Base-by-base conservation (phyloP, 2,329 filamentous ascomycete genomes). In the Fusarium sp. region DNA sequence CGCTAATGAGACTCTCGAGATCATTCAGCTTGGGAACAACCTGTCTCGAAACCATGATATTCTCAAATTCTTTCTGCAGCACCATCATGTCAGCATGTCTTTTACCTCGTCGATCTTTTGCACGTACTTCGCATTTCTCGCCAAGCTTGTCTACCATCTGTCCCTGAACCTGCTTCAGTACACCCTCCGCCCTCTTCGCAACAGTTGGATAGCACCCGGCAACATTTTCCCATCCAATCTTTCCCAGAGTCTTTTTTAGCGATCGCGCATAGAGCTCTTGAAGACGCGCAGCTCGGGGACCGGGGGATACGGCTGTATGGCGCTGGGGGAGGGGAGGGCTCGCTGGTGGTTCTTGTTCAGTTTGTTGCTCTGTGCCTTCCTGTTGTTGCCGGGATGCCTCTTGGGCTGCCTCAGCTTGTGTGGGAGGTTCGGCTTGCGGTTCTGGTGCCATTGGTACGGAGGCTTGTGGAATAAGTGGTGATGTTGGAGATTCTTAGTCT, bases 191-290 rank as follows among this genome's bases (percentile, higher is more conserved):
- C 65, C 82, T 79, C 41, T 78, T 75, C 19, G 86, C 84, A n/a
- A 90, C 81, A 21, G 85, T 88, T 44, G 89, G 88, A 76, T 89
- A 91, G 78, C 89, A 91, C 3, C 84, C 81, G 4, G 84, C 84
- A 71, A 90, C 86, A 76, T 87, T 88, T 50, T 85, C 82, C 80
- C 84, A 88, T 67, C 80, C 83, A 57, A 90, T 81, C 74, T 86
- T 85, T 69, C 77, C 80, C 31, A 90, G 82, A 4, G 88, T 89
- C 70, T 84, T 84, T 46, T 78, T 70, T 25, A 90, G 83, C 28
- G 84, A 84, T 60, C 81, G 79, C 56, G 81, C 80, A 75, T 88
- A 89, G 34, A 89, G 80, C 56, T 84, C 80, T 54, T 84, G 83
- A 61, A 90, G 83, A 45, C 85, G 83, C 28, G 80, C 72, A 4